These are phyloP conservation scores for Zygosaccharomyces rouxii DNA, from an alignment of 805 yeast species.

Conservation along the genomic window DNA sequence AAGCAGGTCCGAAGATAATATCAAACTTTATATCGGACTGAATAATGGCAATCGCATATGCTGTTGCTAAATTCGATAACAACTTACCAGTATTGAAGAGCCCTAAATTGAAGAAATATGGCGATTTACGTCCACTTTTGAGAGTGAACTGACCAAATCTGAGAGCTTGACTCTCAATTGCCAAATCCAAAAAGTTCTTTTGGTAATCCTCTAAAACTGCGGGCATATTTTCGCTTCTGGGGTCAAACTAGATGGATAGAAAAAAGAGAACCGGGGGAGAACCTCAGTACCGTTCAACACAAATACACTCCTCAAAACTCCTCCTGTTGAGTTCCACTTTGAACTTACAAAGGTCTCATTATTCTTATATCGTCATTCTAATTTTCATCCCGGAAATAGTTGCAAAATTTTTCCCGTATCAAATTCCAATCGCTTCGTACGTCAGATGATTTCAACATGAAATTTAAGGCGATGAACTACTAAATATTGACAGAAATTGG, in stretches of 20 bases:
- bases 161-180: constrained; percentile 76
- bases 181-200: constrained; percentile 69
- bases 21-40: constrained; percentile 80
- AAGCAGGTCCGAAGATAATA: constrained; percentile 94
- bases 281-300: constrained; percentile 7
- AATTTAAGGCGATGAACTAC: not conserved
- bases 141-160: constrained; percentile 85
- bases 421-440: not conserved
- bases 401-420: constrained; percentile 4
- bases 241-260: not conserved
- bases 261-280: constrained; percentile 5
- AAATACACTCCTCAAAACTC: constrained; percentile 1
- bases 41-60: constrained; percentile 86
- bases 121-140: constrained; percentile 91
- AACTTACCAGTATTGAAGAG: constrained; percentile 75
- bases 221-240: constrained; percentile 13
- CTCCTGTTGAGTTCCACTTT: not conserved
- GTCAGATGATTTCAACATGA: not conserved
- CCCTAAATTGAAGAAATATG: constrained; percentile 95
- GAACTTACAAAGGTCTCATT: not conserved
- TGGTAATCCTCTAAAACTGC: constrained; percentile 46
- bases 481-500: not conserved
- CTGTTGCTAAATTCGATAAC: constrained; percentile 74
- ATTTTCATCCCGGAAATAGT: not conserved
- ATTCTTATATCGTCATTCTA: not conserved